These are phyloP conservation scores for Colletotrichum sublineola DNA, from an alignment of 2,329 filamentous ascomycete genomes.

Conservation along the genomic window DNA sequence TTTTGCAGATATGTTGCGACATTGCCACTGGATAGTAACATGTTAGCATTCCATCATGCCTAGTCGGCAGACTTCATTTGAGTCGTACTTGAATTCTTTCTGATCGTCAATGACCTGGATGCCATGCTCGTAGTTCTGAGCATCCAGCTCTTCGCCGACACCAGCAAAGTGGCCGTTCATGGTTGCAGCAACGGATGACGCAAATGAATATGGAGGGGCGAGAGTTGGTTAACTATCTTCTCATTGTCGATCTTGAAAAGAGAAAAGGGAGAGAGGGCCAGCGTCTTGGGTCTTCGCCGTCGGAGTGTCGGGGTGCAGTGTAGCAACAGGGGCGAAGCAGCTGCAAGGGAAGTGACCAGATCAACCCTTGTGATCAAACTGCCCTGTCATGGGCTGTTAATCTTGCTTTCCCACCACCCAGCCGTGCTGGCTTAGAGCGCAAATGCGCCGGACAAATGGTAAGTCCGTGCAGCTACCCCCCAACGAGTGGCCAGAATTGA, in stretches of 20 bases:
- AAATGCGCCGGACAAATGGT: constrained; percentile 40
- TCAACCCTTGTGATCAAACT: constrained; percentile 41
- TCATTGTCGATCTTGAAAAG: constrained; percentile 32
- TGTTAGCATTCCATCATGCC: constrained; percentile 2
- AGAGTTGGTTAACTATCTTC: constrained; percentile 27
- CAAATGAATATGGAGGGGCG: constrained; percentile 27
- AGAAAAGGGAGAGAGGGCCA: constrained; percentile 13
- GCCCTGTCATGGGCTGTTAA: constrained; percentile 38
- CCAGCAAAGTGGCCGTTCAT: constrained; percentile 88
- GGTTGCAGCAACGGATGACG: constrained; percentile 45
- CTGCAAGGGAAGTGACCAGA: constrained; percentile 40
- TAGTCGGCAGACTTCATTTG: constrained; percentile 20
- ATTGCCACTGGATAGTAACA: constrained; percentile 69
- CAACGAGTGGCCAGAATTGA: constrained; percentile 22
- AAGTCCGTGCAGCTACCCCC: constrained; percentile 26
- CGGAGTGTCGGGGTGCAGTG: constrained; percentile 7
- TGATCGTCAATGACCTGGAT: constrained; percentile 97
- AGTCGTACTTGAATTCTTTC: constrained; percentile 92
- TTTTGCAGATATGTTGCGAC: constrained; percentile 85
- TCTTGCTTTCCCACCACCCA: constrained; percentile 36
- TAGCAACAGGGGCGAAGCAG: constrained; percentile 33
- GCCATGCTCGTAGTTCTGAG: constrained; percentile 86
- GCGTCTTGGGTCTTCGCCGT: constrained; percentile 10
- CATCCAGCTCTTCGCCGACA: constrained; percentile 74
- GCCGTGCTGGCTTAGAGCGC: constrained; percentile 14